Evolutionary conservation across 345 rosid genomes (phyloP), one percentile per base, ranked within the genome.

Genomic region (Brassica rapa): DNA sequence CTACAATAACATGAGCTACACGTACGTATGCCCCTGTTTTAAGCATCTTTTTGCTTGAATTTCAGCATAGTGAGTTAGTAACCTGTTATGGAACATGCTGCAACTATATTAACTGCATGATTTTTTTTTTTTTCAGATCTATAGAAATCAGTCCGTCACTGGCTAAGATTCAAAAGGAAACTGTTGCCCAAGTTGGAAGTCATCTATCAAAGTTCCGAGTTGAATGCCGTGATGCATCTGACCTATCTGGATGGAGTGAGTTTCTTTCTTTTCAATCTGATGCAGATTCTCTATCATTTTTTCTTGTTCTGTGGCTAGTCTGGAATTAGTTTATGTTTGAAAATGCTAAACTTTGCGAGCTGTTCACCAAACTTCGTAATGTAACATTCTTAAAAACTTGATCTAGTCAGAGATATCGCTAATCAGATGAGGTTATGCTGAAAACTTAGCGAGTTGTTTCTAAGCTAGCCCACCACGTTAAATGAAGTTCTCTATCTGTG

Each of bases 121-220:
- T 19, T 19, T 19, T 9, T 51, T 33, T 5, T 6, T 1, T 35
- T 35, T 57, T 49, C 89, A 95, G 99, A 66, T 95, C 97, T 59
- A 90, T 95, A 79, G 99, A 95, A 86, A 95, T 95, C 79, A 95
- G 99, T 82, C 89, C 96, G 35, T 87, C 97, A 46, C 84, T 95
- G 71, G 98, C 96, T 60, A 84, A 91, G 75, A 85, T 88, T 83
- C 99, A 95, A 66, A 87, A 86, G 79, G 91, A 89, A 82, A 95
- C 97, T 66, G 90, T 95, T 76, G 94, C 97, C 79, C 89, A 88
- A 87, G 91, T 90, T 76, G 86, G 76, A 41, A 88, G 93, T 82
- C 99, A 95, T 83, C 74, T 85, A 71, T 82, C 91, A 74, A 95
- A 86, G 87, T 91, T 91, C 82, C 91, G 82, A 76, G 97, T 93